Conservation (phyloP, 1,284 basidiomycete species). For the Phlebopus sp. region DNA sequence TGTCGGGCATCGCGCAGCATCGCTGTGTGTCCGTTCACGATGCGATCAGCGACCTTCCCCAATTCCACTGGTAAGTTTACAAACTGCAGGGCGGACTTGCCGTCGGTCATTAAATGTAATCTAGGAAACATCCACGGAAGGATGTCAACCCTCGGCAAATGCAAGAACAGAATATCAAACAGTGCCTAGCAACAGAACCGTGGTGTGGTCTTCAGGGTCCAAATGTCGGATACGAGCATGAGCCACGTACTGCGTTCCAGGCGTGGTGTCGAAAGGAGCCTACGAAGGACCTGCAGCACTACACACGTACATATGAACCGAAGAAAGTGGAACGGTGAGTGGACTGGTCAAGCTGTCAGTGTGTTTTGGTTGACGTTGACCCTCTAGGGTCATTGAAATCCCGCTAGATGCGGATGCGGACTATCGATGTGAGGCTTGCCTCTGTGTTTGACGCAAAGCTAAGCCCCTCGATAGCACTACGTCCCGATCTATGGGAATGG, state of each 20-base stretch:
- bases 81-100: neutral
- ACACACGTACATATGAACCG: slow-evolving; percentile 39
- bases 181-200: slow-evolving; percentile 34
- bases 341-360: slow-evolving; percentile 1
- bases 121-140: slow-evolving; percentile 23
- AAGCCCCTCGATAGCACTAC: slow-evolving; percentile 14
- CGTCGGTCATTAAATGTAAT: slow-evolving; percentile 7
- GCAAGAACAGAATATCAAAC: slow-evolving; percentile 23
- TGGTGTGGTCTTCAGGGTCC: slow-evolving; percentile 42
- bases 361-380: neutral
- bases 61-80: slow-evolving; percentile 62
- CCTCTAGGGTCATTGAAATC: slow-evolving; percentile 48
- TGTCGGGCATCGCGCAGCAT: slow-evolving; percentile 49
- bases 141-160: slow-evolving; percentile 10
- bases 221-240: slow-evolving; percentile 39
- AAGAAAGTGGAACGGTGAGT: slow-evolving; percentile 40
- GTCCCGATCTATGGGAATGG: slow-evolving; percentile 33
- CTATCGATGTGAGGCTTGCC: slow-evolving; percentile 46
- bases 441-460: neutral
- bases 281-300: slow-evolving; percentile 51
- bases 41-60: slow-evolving; percentile 65
- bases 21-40: slow-evolving; percentile 58
- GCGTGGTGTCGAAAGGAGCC: slow-evolving; percentile 36
- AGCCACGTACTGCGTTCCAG: slow-evolving; percentile 55
- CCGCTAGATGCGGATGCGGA: slow-evolving; percentile 53